A percentile compares a stretch with the other conserved stretches of the same genome.
These are phyloP conservation scores for Lojkania enalia DNA, from an alignment of 2,329 filamentous ascomycete genomes.

Conservation along the genomic window DNA sequence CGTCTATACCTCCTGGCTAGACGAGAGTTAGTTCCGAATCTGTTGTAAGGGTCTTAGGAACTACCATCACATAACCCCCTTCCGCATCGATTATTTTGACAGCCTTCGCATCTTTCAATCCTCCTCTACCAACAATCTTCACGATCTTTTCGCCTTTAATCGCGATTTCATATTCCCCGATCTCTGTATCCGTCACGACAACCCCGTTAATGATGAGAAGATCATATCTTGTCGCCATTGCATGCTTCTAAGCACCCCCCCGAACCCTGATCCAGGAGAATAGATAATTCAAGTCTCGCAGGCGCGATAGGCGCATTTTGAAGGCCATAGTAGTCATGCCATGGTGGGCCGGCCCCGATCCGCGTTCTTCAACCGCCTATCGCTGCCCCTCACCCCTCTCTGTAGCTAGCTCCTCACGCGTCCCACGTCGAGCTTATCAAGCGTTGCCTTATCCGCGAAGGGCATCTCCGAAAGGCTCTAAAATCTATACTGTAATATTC, in stretches of 20 bases:
- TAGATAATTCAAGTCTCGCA: background rate
- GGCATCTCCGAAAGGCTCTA: slow-evolving; percentile 4
- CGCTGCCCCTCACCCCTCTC: slow-evolving; percentile 30
- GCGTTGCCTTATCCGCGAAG: slow-evolving; percentile 3
- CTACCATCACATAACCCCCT: slow-evolving; percentile 51
- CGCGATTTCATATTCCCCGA: slow-evolving; percentile 48
- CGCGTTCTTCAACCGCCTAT: slow-evolving; percentile 12
- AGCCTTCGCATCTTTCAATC: slow-evolving; percentile 32
- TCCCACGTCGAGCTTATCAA: slow-evolving; percentile 26
- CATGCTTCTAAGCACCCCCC: background rate
- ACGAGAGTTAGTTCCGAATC: background rate
- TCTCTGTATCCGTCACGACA: slow-evolving; percentile 46
- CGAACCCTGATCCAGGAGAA: background rate
- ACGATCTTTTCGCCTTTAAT: slow-evolving; percentile 49
- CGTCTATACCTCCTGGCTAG: slow-evolving; percentile 49
- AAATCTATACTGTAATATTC: slow-evolving; percentile 15
- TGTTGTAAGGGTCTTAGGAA: background rate
- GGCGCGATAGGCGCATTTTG: background rate
- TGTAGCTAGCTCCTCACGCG: slow-evolving; percentile 5
- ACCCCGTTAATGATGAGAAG: slow-evolving; percentile 49
- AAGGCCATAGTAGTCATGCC: background rate
- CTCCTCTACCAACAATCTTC: slow-evolving; percentile 37
- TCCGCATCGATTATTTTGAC: slow-evolving; percentile 47
- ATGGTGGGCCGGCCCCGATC: background rate
- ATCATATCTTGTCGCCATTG: slow-evolving; percentile 35